Conservation (phyloP, 352 stramenopile species). For the Globisporangium perplexum region DNA sequence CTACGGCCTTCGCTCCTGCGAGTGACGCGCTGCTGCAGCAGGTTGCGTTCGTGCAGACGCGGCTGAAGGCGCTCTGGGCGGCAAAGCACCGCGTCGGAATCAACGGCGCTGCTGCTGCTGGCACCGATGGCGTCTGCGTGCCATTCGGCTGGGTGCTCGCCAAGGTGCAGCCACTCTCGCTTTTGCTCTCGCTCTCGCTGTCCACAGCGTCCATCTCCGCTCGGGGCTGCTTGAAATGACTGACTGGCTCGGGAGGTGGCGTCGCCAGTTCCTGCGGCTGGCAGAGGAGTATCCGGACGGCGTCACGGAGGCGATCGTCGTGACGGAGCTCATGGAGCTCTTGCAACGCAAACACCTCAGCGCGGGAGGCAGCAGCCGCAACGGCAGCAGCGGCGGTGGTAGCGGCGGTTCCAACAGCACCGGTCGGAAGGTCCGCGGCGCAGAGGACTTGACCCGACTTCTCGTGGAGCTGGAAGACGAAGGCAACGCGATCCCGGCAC, state of each 20-base stretch:
- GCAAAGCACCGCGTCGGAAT: conserved; percentile 16
- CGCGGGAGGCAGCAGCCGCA: conserved; percentile 1
- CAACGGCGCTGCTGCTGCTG: not conserved
- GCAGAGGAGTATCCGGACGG: conserved; percentile 65
- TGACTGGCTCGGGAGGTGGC: conserved; percentile 3
- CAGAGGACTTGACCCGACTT: conserved; percentile 27
- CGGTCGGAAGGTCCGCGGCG: conserved; percentile 16
- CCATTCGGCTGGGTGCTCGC: conserved; percentile 58
- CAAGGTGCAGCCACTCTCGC: conserved; percentile 17
- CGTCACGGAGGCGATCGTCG: conserved; percentile 49
- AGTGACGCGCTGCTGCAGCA: conserved; percentile 25
- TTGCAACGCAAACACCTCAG: conserved; percentile 27
- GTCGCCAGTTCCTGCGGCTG: conserved; percentile 32
- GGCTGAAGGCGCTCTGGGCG: conserved; percentile 34
- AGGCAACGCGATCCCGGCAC: conserved; percentile 26
- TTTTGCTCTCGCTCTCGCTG: not conserved
- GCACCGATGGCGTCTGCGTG: conserved; percentile 12
- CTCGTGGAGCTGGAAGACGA: conserved; percentile 35
- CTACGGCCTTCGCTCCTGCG: not conserved
- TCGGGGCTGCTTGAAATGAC: not conserved
- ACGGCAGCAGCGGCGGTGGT: not conserved
- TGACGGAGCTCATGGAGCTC: conserved; percentile 51
- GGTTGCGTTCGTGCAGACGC: conserved; percentile 29
- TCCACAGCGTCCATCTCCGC: not conserved
- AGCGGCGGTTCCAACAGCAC: not conserved